Evolutionary conservation across 441 rosid species (phyloP), one percentile per base, ranked within the genome.

Genomic region (Raphanus hybrid): DNA sequence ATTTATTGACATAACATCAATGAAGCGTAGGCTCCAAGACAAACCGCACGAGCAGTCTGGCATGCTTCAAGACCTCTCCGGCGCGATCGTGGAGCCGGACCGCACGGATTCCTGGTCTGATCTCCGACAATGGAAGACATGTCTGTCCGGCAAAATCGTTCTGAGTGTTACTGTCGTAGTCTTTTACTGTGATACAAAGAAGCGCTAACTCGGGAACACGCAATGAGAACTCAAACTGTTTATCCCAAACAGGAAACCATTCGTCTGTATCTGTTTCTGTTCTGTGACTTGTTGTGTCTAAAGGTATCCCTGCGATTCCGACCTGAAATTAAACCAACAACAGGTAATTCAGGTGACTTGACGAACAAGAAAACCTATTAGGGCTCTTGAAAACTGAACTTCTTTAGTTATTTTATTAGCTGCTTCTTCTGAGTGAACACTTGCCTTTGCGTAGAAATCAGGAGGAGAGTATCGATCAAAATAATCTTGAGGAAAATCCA

Each of bases 381-480:
- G 39, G 65, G 59, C 0, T 59, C 75, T 58, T 70, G 27, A 16
- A 55, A 54, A 12, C 16, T 20, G 34, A 50, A 20, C 58, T 14
- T 72, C n/a, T 14, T 23, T 72, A 26, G 37, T 5, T n/a, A n/a
- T 23, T 23, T 73, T 27, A 41, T 37, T 10, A 54, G 12, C 20
- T 29, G 48, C 4, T 3, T 50, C 45, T 34, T 59, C 5, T 54
- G 35, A 14, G 14, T 6, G 29, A 15, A 34, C 14, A 71, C 88
- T 79, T 89, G 86, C 98, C 84, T 75, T 86, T 59, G 87, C 80
- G 54, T 75, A 85, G 84, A 93, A 89, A 82, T 93, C 92, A 0
- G 97, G 98, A 26, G 97, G 93, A 2, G 98, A 88, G 72, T 60
- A 93, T 9, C 55, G 83, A 82, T 93, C 98, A 58, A 93, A 93